Evolutionary conservation across 2,329 filamentous ascomycete species (phyloP).

Genomic region (Phaeophleospora eucalypticola): DNA sequence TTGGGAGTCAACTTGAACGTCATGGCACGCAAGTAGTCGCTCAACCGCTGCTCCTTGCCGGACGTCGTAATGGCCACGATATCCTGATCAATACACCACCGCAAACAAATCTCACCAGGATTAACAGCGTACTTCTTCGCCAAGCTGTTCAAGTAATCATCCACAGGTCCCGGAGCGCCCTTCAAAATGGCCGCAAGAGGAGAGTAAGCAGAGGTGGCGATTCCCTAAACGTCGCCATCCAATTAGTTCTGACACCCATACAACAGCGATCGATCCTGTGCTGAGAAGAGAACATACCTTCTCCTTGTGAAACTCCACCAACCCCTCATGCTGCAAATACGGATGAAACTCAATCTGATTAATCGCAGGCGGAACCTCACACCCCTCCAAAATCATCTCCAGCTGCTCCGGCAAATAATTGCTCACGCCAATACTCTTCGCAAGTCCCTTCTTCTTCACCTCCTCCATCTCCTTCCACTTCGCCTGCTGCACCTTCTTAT

Average conservation of each 20-base stretch:
- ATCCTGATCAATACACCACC: constrained; percentile 61
- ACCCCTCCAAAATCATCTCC: constrained; percentile 50
- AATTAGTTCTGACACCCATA: too few species aligned
- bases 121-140: constrained; percentile 60
- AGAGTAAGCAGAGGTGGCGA: constrained; percentile 46
- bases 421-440: constrained; percentile 59
- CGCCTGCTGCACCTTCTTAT: constrained; percentile 51
- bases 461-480: constrained; percentile 60
- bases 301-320: constrained; percentile 53
- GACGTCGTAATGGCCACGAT: constrained; percentile 58
- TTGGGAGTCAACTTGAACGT: constrained; percentile 57
- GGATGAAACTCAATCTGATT: constrained; percentile 69
- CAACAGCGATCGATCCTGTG: too few species aligned
- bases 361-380: constrained; percentile 55
- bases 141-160: constrained; percentile 48
- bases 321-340: constrained; percentile 58
- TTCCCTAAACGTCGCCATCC: constrained; percentile 32
- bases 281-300: constrained; percentile 20
- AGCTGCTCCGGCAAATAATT: constrained; percentile 57
- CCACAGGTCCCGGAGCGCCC: constrained; percentile 53
- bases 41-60: constrained; percentile 56
- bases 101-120: constrained; percentile 53
- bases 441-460: constrained; percentile 53
- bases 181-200: constrained; percentile 51
- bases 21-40: constrained; percentile 53